Conservation (phyloP, 2,329 filamentous ascomycete genomes). For the Talaromyces sp. region DNA sequence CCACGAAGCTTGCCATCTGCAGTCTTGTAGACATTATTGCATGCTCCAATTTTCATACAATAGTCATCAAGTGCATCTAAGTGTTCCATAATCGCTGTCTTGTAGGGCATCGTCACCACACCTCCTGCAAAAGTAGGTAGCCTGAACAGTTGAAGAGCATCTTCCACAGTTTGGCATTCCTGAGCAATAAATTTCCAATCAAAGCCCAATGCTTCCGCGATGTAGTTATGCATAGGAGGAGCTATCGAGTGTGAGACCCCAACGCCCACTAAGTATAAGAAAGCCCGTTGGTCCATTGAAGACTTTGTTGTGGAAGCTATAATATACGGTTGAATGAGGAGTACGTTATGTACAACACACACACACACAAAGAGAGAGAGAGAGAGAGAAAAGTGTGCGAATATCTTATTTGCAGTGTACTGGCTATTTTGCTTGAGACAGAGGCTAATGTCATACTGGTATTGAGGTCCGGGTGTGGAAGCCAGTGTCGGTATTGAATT, state of each 20-base stretch:
- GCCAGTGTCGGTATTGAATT: not conserved
- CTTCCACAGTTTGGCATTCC: slow-evolving; percentile 32
- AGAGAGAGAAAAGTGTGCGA: not conserved
- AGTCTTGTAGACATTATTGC: slow-evolving; percentile 15
- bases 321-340: not conserved
- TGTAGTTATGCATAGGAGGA: slow-evolving; percentile 41
- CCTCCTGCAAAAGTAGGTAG: slow-evolving; percentile 31
- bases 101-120: slow-evolving; percentile 47
- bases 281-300: slow-evolving; percentile 9
- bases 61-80: slow-evolving; percentile 40
- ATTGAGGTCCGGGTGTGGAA: not conserved
- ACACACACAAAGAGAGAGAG: not conserved
- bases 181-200: slow-evolving; percentile 37
- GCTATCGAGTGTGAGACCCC: slow-evolving; percentile 44
- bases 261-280: slow-evolving; percentile 38
- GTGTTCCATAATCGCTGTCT: slow-evolving; percentile 27
- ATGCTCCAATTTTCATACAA: slow-evolving; percentile 36
- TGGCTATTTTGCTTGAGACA: not conserved
- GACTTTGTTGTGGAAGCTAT: not conserved
- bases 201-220: slow-evolving; percentile 34
- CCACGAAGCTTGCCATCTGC: slow-evolving; percentile 30
- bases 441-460: not conserved
- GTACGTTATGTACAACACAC: not conserved
- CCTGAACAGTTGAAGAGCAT: slow-evolving; percentile 30
- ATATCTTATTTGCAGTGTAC: not conserved